These are phyloP conservation scores for Aureobasidium subglaciale DNA, from an alignment of 2,329 filamentous ascomycete species.

Conservation along the genomic window DNA sequence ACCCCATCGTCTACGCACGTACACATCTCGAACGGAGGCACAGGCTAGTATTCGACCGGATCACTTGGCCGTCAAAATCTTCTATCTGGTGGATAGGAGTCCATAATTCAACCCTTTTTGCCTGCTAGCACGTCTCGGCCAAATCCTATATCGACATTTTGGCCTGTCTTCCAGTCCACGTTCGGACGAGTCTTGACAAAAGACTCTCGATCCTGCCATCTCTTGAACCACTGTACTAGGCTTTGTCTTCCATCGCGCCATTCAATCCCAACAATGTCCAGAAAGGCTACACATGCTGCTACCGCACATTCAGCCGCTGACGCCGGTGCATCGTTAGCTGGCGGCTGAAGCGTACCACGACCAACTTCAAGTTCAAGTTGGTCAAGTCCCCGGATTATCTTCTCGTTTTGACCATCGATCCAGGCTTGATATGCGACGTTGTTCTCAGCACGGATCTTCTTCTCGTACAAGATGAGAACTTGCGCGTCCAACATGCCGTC, in stretches of 20 bases:
- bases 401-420: constrained; percentile 3
- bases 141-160: neutral
- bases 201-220: neutral
- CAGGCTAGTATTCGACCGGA: neutral
- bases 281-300: neutral
- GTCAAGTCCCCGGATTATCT: constrained; percentile 5
- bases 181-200: neutral
- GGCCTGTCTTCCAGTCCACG: constrained; percentile 5
- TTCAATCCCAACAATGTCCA: neutral
- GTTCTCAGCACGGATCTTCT: constrained; percentile 12
- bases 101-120: constrained; percentile 2
- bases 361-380: neutral
- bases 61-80: neutral
- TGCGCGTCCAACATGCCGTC: constrained; percentile 8
- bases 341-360: constrained; percentile 3
- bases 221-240: constrained; percentile 4
- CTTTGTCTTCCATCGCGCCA: constrained; percentile 3
- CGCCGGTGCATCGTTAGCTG: neutral
- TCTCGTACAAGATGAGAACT: constrained; percentile 9
- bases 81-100: neutral
- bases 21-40: neutral
- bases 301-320: constrained; percentile 14
- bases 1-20: neutral
- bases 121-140: neutral
- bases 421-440: constrained; percentile 1